These are phyloP conservation scores for Globisporangium middletonii DNA, from an alignment of 352 stramenopile species.

Conservation along the genomic window DNA sequence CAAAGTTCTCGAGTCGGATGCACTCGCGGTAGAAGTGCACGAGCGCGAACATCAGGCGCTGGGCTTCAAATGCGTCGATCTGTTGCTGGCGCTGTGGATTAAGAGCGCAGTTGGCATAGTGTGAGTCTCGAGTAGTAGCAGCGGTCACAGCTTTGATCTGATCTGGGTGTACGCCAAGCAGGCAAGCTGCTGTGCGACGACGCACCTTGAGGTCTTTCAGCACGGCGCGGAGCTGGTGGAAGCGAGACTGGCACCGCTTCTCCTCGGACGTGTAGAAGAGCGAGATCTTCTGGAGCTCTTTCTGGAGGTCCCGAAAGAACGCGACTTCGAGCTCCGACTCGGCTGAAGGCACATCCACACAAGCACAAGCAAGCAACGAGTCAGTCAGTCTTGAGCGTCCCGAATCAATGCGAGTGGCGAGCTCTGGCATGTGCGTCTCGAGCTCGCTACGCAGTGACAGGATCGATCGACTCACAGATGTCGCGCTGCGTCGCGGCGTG, in stretches of 20 bases:
- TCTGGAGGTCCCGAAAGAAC: conserved; percentile 73
- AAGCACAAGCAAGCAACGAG: not conserved
- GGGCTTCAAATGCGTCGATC: conserved; percentile 43
- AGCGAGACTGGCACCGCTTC: conserved; percentile 65
- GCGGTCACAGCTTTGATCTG: too few relatives aligned
- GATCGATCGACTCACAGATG: conserved; percentile 29
- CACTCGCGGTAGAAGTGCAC: conserved; percentile 83
- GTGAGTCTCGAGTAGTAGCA: not conserved
- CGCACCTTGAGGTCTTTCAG: conserved; percentile 58
- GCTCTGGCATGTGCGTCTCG: too few relatives aligned
- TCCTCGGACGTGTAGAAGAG: conserved; percentile 73
- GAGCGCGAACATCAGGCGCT: conserved; percentile 75
- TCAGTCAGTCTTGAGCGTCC: not conserved
- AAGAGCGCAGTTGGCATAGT: not conserved
- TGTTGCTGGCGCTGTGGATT: conserved; percentile 28
- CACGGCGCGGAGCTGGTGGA: conserved; percentile 63
- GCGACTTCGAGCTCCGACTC: conserved; percentile 67
- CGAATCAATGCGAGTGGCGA: not conserved
- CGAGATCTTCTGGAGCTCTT: conserved; percentile 76
- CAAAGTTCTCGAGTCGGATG: conserved; percentile 78
- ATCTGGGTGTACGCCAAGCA: not conserved
- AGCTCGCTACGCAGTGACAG: too few relatives aligned
- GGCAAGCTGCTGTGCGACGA: too few relatives aligned
- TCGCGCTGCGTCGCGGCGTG: conserved; percentile 12
- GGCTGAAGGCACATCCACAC: conserved; percentile 19